phyloP scores from a whole-genome alignment of 2,329 filamentous ascomycete species.

The Apiospora malaysiana region DNA sequence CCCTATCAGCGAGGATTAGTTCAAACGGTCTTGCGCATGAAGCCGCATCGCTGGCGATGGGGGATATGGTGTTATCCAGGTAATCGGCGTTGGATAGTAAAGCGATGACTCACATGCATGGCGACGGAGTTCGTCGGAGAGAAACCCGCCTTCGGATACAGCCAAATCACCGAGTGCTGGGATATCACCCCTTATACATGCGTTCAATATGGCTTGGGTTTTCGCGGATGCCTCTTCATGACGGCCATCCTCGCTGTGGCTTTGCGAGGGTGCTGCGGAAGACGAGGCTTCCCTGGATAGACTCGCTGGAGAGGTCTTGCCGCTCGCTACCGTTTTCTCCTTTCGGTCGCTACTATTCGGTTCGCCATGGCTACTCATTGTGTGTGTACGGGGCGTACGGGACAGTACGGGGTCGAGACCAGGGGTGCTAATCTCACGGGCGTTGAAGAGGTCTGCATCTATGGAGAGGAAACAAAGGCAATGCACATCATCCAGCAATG shows the following conservation, averaged over 20 bases:
- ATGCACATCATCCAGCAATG: not conserved
- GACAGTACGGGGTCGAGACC: not conserved
- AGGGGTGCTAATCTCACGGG: not conserved
- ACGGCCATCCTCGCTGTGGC: conserved; percentile 19
- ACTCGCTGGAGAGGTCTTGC: not conserved
- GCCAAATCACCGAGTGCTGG: conserved; percentile 63
- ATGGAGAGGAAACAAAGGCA: not conserved
- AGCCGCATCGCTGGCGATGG: not conserved
- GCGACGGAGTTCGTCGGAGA: conserved; percentile 71
- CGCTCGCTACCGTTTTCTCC: not conserved
- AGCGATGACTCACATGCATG: conserved; percentile 72
- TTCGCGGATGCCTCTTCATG: conserved; percentile 42
- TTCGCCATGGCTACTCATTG: conserved; percentile 15
- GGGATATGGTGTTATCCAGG: not conserved
- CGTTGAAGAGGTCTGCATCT: conserved; percentile 2
- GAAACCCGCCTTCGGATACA: conserved; percentile 68
- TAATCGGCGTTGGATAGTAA: not conserved
- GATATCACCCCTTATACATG: conserved; percentile 65
- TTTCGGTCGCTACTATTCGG: not conserved
- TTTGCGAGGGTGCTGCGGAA: not conserved
- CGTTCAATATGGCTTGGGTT: conserved; percentile 58
- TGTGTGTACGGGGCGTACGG: conserved; percentile 3
- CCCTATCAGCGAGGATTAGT: conserved; percentile 53
- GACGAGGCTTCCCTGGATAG: not conserved
- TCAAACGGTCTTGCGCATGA: not conserved